Evolutionary conservation across 1,139 yeast genomes (phyloP).

Genomic region (Saccharomyces hybrid): DNA sequence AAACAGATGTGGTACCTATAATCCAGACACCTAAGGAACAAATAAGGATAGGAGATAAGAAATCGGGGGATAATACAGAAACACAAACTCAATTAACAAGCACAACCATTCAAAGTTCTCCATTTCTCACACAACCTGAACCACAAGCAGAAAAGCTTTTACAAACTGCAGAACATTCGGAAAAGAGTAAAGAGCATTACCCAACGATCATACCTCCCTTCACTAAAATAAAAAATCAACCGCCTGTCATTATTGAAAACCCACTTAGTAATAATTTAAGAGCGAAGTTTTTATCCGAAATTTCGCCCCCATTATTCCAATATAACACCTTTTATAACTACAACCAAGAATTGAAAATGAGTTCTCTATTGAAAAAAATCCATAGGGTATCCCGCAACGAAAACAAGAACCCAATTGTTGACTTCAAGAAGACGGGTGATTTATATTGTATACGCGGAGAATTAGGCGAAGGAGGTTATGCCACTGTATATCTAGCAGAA

Average conservation of each 20-base stretch:
- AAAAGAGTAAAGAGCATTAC: neutral
- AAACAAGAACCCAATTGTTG: conserved; percentile 31
- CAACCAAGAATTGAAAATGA: conserved; percentile 31
- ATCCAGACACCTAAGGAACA: conserved; percentile 30
- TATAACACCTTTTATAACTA: conserved; percentile 32
- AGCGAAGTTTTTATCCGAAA: conserved; percentile 12
- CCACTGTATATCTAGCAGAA: conserved; percentile 70
- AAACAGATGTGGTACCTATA: conserved; percentile 14
- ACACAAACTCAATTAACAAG: conserved; percentile 5
- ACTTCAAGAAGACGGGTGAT: conserved; percentile 39
- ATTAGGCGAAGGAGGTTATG: conserved; percentile 77
- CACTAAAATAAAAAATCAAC: conserved; percentile 14
- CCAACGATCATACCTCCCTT: conserved; percentile 20
- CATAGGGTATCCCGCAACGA: conserved; percentile 35
- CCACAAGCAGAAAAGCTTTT: conserved; percentile 1
- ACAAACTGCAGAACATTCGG: conserved; percentile 3
- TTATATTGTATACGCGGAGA: conserved; percentile 51
- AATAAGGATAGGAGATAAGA: conserved; percentile 5
- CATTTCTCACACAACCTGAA: conserved; percentile 26
- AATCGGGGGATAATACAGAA: conserved; percentile 5
- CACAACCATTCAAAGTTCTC: conserved; percentile 21
- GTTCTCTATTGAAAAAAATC: conserved; percentile 33
- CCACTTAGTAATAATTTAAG: neutral
- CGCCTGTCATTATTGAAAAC: neutral
- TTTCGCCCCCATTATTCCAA: conserved; percentile 30